Evolutionary conservation across 2,329 filamentous ascomycete species (phyloP), one percentile per base, ranked within the genome.

Genomic region (Fusarium nygamai): DNA sequence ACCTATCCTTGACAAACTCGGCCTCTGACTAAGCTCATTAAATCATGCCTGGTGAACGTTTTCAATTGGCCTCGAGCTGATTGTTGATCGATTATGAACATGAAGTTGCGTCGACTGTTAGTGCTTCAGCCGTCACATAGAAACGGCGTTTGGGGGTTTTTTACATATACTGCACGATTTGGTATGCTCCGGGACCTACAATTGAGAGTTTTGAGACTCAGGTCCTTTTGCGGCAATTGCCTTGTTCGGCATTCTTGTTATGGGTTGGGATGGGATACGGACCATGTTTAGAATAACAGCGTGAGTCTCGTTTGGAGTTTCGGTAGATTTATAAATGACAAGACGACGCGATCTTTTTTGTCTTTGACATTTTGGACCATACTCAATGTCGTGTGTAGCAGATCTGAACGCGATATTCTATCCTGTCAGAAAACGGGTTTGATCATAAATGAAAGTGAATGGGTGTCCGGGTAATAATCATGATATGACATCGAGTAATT

Each of bases 1-100:
- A 98, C 83, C 90, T 99, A 17, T 98, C 95, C 6, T 88, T 99
- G 59, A 94, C 93, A 71, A 98, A 98, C 84, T 92, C 95, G 10
- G 88, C 94, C 6, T 94, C 97, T 68, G 93, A 96, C 36, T 79
- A 76, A 69, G 74, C 29, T 17, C 10, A 12, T 41, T 34, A 5
- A 6, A 20, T 29, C 17, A 31, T 33, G 36, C 38, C 24, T 33
- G 36, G 17, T 24, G 31, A 71, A 39, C 20, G 24, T 19, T 20
- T 27, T 19, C 27, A 31, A 41, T 24, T 38, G 43, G 33, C 47
- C 17, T 33, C 27, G 47, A 50, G 41, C 27, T 36, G 50, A 16
- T 27, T 59, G n/a, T 31, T 36, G 31, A 61, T 47, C 20, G 27
- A 70, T 56, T 29, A 29, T 66, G 27, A 43, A 50, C 4, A 48